These are phyloP conservation scores for Lactarius akahatsu DNA, from an alignment of 768 basidiomycete genomes.

Conservation along the genomic window DNA sequence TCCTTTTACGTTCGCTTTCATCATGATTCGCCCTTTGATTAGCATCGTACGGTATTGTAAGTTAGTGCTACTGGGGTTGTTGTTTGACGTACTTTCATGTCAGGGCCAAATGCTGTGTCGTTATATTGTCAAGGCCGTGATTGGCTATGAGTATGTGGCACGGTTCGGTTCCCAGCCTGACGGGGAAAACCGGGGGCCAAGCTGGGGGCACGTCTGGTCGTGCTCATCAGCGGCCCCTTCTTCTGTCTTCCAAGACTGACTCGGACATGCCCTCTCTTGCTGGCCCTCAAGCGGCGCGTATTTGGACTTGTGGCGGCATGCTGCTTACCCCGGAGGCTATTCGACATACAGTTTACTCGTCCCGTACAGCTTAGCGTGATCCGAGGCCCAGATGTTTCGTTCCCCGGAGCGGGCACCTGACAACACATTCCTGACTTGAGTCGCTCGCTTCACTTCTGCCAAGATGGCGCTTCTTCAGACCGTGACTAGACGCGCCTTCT, in stretches of 20 bases:
- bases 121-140: neutral
- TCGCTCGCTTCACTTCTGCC: neutral
- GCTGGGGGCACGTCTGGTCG: no score
- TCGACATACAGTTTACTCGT: no score
- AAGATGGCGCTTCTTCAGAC: neutral
- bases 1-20: no score
- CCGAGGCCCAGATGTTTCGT: neutral
- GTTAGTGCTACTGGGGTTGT: no score
- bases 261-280: neutral
- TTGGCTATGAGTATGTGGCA: neutral
- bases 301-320: neutral
- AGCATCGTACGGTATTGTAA: no score
- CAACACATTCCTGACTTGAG: neutral
- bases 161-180: no score
- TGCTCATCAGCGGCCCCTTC: no score
- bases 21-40: no score
- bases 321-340: no score
- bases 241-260: no score
- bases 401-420: neutral
- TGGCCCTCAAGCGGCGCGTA: neutral
- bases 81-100: no score
- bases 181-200: no score
- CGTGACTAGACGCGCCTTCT: neutral
- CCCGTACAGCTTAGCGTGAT: neutral
- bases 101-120: neutral